phyloP scores from a whole-genome alignment of 306 rosid species.

The Cotoneaster glaucophyllus region DNA sequence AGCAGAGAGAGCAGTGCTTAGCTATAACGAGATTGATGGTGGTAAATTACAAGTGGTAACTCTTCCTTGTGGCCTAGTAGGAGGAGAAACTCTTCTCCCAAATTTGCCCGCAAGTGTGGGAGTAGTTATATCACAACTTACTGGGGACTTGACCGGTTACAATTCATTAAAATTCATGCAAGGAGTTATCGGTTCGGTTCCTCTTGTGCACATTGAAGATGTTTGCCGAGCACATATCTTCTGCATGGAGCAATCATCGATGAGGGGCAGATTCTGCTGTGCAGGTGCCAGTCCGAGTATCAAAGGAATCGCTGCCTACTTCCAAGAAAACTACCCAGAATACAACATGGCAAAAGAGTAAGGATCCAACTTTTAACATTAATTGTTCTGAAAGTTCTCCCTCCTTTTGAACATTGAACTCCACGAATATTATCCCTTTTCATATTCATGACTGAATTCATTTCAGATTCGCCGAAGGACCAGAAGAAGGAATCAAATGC shows the following conservation, averaged over 20 bases:
- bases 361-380: background rate
- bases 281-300: conserved; percentile 8
- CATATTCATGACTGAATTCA: background rate
- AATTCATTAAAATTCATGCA: conserved; percentile 5
- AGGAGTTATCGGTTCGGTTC: conserved; percentile 27
- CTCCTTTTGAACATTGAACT: background rate
- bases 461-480: conserved; percentile 14
- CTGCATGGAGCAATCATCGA: conserved; percentile 34
- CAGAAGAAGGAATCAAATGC: background rate
- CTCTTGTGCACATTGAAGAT: conserved; percentile 41
- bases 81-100: conserved; percentile 34
- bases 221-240: conserved; percentile 45
- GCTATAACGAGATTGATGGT: conserved; percentile 10
- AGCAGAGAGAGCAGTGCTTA: conserved; percentile 34
- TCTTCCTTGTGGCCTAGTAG: conserved; percentile 36
- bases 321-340: conserved; percentile 15
- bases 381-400: background rate
- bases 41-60: conserved; percentile 40
- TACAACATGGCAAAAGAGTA: conserved; percentile 10
- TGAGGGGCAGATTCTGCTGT: conserved; percentile 38
- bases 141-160: background rate
- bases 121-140: conserved; percentile 15
- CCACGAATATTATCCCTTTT: background rate
- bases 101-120: background rate
- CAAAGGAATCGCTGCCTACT: conserved; percentile 12